Evolutionary conservation across 1,139 yeast genomes (phyloP).

Genomic region (Taiozyma sp.): DNA sequence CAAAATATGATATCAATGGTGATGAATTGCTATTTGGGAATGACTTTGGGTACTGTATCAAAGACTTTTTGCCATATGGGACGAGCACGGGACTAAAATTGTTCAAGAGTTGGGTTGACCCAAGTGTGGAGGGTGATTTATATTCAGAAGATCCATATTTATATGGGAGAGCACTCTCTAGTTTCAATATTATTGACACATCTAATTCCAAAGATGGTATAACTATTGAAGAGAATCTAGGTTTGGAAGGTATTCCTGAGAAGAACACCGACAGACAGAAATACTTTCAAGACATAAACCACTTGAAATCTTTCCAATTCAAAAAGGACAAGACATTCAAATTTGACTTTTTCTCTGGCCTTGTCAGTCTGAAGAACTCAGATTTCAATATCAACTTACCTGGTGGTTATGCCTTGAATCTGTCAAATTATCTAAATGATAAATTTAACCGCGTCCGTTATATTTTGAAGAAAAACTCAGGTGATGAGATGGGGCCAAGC

Average conservation of each 20-base stretch:
- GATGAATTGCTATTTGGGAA: conserved; percentile 60
- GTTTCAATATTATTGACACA: conserved; percentile 39
- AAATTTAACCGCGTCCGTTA: conserved; percentile 20
- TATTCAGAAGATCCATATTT: conserved; percentile 56
- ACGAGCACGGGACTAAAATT: conserved; percentile 45
- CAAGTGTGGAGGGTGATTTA: conserved; percentile 60
- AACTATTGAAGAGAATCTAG: not conserved
- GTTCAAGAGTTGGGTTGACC: conserved; percentile 46
- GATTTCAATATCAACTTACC: conserved; percentile 38
- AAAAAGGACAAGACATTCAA: conserved; percentile 28
- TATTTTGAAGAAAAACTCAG: conserved; percentile 13
- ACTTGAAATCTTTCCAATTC: conserved; percentile 30
- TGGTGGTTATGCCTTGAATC: conserved; percentile 36
- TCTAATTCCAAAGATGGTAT: conserved; percentile 2
- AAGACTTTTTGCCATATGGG: conserved; percentile 60
- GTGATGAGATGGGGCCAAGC: conserved; percentile 10
- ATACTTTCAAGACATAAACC: conserved; percentile 26
- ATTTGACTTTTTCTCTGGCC: conserved; percentile 41
- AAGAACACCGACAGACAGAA: conserved; percentile 26
- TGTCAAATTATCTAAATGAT: conserved; percentile 35
- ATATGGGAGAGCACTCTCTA: conserved; percentile 58
- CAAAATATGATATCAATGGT: conserved; percentile 32
- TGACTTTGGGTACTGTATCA: conserved; percentile 58
- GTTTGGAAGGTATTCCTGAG: conserved; percentile 14
- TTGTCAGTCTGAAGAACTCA: conserved; percentile 35